These are phyloP conservation scores for Poteriospumella lacustris DNA, from an alignment of 108 stramenopile species.

Conservation along the genomic window DNA sequence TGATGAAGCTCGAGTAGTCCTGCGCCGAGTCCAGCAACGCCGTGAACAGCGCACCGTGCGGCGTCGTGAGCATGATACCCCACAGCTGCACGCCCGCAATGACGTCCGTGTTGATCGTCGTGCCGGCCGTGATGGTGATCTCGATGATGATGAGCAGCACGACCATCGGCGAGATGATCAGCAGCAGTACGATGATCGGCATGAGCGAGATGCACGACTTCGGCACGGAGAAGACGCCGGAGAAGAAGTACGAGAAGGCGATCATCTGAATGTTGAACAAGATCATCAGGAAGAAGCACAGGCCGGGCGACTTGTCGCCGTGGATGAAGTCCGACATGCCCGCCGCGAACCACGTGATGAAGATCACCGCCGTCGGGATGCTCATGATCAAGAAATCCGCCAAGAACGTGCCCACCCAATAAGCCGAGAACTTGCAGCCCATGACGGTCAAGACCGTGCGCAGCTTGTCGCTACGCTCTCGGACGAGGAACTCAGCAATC, in stretches of 20 bases:
- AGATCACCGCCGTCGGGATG: not conserved
- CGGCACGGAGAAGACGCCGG: not conserved
- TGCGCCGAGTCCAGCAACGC: not conserved
- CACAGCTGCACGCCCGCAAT: not conserved
- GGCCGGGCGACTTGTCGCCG: not conserved
- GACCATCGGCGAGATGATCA: not conserved
- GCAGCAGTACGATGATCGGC: not conserved
- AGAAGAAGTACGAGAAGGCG: not conserved
- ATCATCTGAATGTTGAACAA: not conserved
- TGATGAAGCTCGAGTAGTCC: not conserved
- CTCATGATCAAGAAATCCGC: not conserved
- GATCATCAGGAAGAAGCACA: not conserved
- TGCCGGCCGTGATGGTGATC: not conserved
- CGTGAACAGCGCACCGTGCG: not conserved
- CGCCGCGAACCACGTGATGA: not conserved
- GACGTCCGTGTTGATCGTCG: not conserved
- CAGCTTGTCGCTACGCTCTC: slow-evolving; percentile 19
- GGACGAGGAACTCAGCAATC: not conserved
- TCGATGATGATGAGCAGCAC: not conserved
- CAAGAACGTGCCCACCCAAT: slow-evolving; percentile 19
- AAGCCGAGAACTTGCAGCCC: slow-evolving; percentile 12
- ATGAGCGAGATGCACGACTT: slow-evolving; percentile 6
- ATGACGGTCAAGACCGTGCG: slow-evolving; percentile 23
- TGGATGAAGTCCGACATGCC: not conserved
- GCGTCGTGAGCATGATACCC: not conserved